phyloP scores from a whole-genome alignment of 2,329 filamentous ascomycete species.

The Xylariales sp. region DNA sequence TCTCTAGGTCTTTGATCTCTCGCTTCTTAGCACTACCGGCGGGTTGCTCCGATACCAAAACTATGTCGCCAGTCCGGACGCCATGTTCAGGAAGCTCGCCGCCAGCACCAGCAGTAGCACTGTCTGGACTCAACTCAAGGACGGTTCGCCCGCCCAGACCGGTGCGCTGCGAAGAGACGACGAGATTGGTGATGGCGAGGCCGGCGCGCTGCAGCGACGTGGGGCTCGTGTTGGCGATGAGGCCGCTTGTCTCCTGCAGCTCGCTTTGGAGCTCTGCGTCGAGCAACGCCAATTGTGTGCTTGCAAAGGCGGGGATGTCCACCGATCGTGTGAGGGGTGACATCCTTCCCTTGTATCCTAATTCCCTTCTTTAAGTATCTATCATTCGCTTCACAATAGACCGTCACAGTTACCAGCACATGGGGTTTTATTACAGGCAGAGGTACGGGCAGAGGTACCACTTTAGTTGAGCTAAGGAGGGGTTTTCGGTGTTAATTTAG shows the following conservation, averaged over 20 bases:
- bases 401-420: neutral
- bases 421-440: too few species aligned
- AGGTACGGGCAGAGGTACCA: neutral
- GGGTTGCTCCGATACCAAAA: conserved; percentile 79
- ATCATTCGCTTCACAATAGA: conserved; percentile 5
- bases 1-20: conserved; percentile 77
- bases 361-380: neutral
- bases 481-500: neutral
- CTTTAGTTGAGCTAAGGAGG: neutral
- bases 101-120: conserved; percentile 64
- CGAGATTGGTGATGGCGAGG: conserved; percentile 81
- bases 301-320: conserved; percentile 76
- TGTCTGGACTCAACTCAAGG: conserved; percentile 80
- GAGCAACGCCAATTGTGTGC: conserved; percentile 76
- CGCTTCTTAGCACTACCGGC: conserved; percentile 77
- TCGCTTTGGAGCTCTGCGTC: conserved; percentile 78
- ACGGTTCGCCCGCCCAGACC: conserved; percentile 93
- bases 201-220: conserved; percentile 78
- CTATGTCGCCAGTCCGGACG: conserved; percentile 80
- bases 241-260: conserved; percentile 73
- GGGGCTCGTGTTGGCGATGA: conserved; percentile 76
- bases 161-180: conserved; percentile 80
- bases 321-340: conserved; percentile 57
- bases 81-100: conserved; percentile 78
- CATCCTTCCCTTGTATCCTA: conserved; percentile 43